Evolutionary conservation across 2,329 filamentous ascomycete species (phyloP).

Genomic region (Malbranchea zuffiana): DNA sequence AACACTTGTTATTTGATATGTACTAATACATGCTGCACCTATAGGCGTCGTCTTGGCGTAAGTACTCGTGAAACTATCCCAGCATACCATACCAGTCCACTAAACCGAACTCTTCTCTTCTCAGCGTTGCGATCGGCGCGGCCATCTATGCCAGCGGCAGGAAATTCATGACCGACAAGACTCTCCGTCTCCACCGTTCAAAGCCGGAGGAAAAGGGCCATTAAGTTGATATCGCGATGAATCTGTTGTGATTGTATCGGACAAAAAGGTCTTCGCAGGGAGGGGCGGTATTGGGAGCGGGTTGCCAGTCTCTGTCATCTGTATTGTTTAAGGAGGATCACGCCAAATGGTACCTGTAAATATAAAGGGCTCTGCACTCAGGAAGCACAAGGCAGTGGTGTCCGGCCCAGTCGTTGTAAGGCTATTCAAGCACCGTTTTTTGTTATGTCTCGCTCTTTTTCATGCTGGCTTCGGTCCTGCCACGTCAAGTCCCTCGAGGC

Average conservation of each 20-base stretch:
- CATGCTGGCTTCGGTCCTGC: slow-evolving; percentile 76
- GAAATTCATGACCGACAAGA: slow-evolving; percentile 85
- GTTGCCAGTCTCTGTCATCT: slow-evolving; percentile 7
- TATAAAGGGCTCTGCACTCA: slow-evolving; percentile 7
- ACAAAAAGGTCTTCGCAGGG: slow-evolving; percentile 3
- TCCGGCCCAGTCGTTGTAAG: no score
- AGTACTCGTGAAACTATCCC: slow-evolving; percentile 29
- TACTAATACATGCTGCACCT: slow-evolving; percentile 18
- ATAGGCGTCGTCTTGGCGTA: slow-evolving; percentile 78
- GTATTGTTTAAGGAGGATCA: slow-evolving; percentile 9
- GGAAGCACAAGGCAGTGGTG: slow-evolving; percentile 3
- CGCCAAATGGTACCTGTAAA: slow-evolving; percentile 6
- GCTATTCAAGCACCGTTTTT: no score
- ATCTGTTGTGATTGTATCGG: slow-evolving; percentile 1
- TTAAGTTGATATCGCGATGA: slow-evolving; percentile 14
- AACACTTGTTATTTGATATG: slow-evolving; percentile 1
- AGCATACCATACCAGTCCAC: slow-evolving; percentile 14
- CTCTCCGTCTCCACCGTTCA: slow-evolving; percentile 73
- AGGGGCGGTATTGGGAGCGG: background rate
- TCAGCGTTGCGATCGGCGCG: slow-evolving; percentile 57
- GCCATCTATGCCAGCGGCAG: slow-evolving; percentile 70
- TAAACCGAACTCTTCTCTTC: slow-evolving; percentile 14
- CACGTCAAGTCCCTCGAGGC: slow-evolving; percentile 82
- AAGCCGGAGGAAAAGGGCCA: slow-evolving; percentile 37
- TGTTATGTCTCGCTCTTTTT: no score